Percentiles rank a stretch among this genome's conserved stretches.
Evolutionary conservation across 208 protist genomes (phyloP).

Genomic region (Acanthamoeba divionensis): DNA sequence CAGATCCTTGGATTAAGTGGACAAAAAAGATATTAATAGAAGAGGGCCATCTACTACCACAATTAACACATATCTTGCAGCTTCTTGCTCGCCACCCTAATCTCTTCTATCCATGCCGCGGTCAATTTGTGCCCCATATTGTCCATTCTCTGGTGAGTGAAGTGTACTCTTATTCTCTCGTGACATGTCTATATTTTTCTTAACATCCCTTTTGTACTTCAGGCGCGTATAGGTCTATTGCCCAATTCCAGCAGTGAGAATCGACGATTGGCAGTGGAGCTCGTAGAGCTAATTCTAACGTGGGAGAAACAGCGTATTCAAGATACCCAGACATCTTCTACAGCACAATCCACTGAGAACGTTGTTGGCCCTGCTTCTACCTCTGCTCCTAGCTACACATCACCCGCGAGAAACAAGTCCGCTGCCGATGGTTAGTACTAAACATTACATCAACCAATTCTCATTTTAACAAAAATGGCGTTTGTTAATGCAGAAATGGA

Average conservation of each 20-base stretch:
- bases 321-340: background rate
- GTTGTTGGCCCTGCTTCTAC: background rate
- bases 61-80: conserved; percentile 84
- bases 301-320: conserved; percentile 74
- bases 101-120: conserved; percentile 76
- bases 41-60: conserved; percentile 77
- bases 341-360: background rate
- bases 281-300: conserved; percentile 79
- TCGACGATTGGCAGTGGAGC: conserved; percentile 76
- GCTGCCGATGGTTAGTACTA: too few relatives aligned
- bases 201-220: background rate
- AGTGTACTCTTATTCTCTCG: background rate
- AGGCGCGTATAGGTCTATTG: conserved; percentile 76
- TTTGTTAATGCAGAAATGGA: background rate
- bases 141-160: conserved; percentile 61
- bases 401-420: too few relatives aligned
- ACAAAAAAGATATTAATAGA: conserved; percentile 85
- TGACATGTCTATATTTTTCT: background rate
- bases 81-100: conserved; percentile 68
- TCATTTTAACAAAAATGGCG: too few relatives aligned
- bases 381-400: background rate
- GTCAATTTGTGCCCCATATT: conserved; percentile 79
- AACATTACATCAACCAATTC: too few relatives aligned
- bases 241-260: conserved; percentile 73
- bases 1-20: conserved; percentile 77